phyloP scores from a whole-genome alignment of 2,329 filamentous ascomycete species.

The Corynespora cassiicola region DNA sequence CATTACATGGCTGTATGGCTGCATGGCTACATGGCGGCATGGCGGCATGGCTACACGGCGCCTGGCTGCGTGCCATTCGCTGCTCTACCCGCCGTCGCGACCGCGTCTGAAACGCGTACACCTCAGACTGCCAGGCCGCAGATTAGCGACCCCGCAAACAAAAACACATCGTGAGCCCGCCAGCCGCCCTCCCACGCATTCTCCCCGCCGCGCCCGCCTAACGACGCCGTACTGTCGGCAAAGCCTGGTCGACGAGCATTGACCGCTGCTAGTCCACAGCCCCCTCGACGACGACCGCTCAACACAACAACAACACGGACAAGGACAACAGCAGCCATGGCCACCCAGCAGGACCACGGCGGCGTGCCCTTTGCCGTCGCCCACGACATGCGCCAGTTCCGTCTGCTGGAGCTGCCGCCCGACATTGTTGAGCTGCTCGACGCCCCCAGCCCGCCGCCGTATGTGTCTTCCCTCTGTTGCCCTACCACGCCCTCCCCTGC shows the following conservation, averaged over 20 bases:
- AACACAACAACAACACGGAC: neutral
- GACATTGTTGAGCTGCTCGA: conserved; percentile 62
- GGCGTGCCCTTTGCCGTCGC: conserved; percentile 53
- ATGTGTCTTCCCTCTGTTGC: conserved; percentile 33
- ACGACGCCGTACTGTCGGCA: too few species aligned
- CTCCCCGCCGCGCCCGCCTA: too few species aligned
- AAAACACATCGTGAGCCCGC: conserved; percentile 12
- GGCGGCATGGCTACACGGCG: too few species aligned
- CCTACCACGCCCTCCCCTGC: too few species aligned
- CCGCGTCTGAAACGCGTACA: too few species aligned
- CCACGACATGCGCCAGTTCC: conserved; percentile 59
- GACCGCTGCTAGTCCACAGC: neutral
- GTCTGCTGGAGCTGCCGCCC: conserved; percentile 66
- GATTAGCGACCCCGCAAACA: conserved; percentile 28
- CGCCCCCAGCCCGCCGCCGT: conserved; percentile 53
- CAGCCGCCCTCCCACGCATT: conserved; percentile 4
- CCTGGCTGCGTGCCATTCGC: too few species aligned
- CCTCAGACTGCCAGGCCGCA: conserved; percentile 11
- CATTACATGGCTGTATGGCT: too few species aligned
- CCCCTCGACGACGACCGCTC: neutral
- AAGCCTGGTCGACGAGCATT: too few species aligned
- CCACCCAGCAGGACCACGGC: conserved; percentile 48
- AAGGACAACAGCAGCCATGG: too few species aligned
- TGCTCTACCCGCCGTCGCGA: too few species aligned
- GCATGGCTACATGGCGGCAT: too few species aligned